Conservation (phyloP, 2,329 filamentous ascomycete genomes). For the Sarocladiaceae sp. region DNA sequence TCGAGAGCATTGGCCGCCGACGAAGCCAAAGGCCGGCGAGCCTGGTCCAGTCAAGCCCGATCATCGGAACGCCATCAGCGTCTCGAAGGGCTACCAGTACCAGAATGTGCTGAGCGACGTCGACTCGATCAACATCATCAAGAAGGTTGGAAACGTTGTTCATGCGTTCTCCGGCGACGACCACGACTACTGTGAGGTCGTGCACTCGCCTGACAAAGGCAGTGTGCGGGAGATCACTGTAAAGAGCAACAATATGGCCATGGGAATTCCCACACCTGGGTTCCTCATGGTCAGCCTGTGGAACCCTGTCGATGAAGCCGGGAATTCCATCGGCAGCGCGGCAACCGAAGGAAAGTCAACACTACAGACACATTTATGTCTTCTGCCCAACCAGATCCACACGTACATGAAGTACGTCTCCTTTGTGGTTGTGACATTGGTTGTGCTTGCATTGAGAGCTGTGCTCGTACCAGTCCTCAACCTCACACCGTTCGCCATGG, state of each 20-base stretch:
- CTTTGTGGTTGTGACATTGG: conserved; percentile 51
- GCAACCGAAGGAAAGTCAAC: conserved; percentile 45
- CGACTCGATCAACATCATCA: conserved; percentile 71
- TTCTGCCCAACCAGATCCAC: conserved; percentile 81
- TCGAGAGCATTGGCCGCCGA: conserved; percentile 78
- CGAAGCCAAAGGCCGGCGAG: conserved; percentile 57
- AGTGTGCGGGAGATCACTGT: conserved; percentile 82
- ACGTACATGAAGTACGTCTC: conserved; percentile 77
- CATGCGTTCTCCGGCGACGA: conserved; percentile 95
- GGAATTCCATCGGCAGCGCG: conserved; percentile 39
- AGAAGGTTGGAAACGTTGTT: conserved; percentile 74
- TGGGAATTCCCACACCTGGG: conserved; percentile 85
- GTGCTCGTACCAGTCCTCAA: conserved; percentile 52
- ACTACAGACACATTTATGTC: conserved; percentile 82
- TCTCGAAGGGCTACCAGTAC: conserved; percentile 85
- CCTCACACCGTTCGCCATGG: conserved; percentile 50
- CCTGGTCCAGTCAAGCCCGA: conserved; percentile 52
- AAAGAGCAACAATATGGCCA: conserved; percentile 92
- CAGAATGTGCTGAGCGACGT: conserved; percentile 83
- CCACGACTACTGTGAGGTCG: conserved; percentile 93
- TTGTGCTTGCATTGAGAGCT: conserved; percentile 48
- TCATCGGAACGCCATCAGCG: conserved; percentile 71
- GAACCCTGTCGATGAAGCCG: conserved; percentile 73
- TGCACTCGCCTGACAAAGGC: conserved; percentile 66
- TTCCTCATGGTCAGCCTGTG: conserved; percentile 87